phyloP scores from a whole-genome alignment of 1,139 yeast species.

The Hemisphaericaspora lyxosophila region DNA sequence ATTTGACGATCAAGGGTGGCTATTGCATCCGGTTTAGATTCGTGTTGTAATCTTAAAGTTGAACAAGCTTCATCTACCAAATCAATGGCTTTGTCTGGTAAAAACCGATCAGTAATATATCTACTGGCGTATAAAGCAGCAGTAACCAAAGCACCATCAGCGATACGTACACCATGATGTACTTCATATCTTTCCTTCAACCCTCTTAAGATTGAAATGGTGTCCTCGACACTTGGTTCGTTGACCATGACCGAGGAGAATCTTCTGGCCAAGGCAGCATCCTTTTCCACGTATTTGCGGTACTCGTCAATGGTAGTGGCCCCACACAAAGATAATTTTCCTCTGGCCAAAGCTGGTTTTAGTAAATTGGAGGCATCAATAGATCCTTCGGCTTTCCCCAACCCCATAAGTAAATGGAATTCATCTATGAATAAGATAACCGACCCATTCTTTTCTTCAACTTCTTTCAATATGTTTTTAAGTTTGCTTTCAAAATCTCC shows the following conservation, averaged over 20 bases:
- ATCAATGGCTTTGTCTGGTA: slow-evolving; percentile 96
- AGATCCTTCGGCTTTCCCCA: slow-evolving; percentile 94
- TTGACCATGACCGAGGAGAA: slow-evolving; percentile 84
- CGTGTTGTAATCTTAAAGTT: slow-evolving; percentile 89
- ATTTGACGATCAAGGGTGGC: slow-evolving; percentile 84
- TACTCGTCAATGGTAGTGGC: slow-evolving; percentile 93
- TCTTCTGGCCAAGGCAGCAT: slow-evolving; percentile 87
- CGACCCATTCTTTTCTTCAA: slow-evolving; percentile 76
- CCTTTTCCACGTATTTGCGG: slow-evolving; percentile 84
- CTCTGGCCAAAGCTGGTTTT: slow-evolving; percentile 94
- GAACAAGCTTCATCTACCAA: slow-evolving; percentile 97
- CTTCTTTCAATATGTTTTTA: slow-evolving; percentile 80
- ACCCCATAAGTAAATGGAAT: slow-evolving; percentile 83
- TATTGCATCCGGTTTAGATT: slow-evolving; percentile 93
- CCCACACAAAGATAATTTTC: slow-evolving; percentile 90
- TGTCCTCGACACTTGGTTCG: slow-evolving; percentile 92
- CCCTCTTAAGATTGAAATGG: slow-evolving; percentile 89
- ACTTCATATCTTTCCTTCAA: slow-evolving; percentile 92
- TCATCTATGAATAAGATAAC: slow-evolving; percentile 90
- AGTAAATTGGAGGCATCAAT: slow-evolving; percentile 92
- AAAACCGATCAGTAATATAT: slow-evolving; percentile 84
- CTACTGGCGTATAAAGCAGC: slow-evolving; percentile 90
- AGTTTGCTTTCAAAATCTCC: slow-evolving; percentile 95
- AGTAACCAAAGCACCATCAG: slow-evolving; percentile 90
- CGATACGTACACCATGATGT: slow-evolving; percentile 96